Percentiles rank a stretch among this genome's conserved stretches.
These are phyloP conservation scores for Scleromitrula shiraiana DNA, from an alignment of 2,329 filamentous ascomycete genomes.

Conservation along the genomic window DNA sequence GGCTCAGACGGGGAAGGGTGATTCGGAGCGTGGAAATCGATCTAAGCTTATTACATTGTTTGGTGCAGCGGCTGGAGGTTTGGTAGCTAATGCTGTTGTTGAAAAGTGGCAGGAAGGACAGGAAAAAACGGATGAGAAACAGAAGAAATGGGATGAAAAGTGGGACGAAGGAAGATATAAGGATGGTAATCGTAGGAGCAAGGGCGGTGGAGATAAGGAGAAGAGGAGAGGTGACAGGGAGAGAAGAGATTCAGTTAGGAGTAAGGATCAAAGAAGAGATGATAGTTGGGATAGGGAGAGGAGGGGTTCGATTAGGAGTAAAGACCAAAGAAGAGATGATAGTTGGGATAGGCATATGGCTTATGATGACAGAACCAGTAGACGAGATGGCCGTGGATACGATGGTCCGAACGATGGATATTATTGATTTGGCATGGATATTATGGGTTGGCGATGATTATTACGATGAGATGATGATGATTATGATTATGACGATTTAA, in stretches of 20 bases:
- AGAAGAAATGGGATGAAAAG: constrained; percentile 9
- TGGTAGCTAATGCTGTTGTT: constrained; percentile 22
- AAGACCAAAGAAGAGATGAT: background rate
- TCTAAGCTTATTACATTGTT: constrained; percentile 19
- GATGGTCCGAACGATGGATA: background rate
- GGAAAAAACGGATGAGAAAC: constrained; percentile 11
- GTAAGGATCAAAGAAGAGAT: constrained; percentile 2
- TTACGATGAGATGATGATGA: no score
- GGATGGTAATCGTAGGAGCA: background rate
- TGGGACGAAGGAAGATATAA: no score
- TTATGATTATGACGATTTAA: no score
- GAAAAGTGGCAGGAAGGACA: constrained; percentile 19
- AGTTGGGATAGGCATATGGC: background rate
- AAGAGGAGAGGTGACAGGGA: background rate
- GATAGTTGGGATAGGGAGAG: background rate
- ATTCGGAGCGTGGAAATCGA: constrained; percentile 9
- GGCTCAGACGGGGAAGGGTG: constrained; percentile 12
- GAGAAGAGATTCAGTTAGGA: background rate
- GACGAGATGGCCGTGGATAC: background rate
- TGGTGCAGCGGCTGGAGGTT: constrained; percentile 23
- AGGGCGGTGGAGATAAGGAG: background rate
- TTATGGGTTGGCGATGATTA: background rate
- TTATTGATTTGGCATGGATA: no score
- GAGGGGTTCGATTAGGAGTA: constrained; percentile 1
- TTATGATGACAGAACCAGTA: background rate